Evolutionary conservation across 2,329 filamentous ascomycete genomes (phyloP), one percentile per base, ranked within the genome.

Genomic region (Hypocrella siamensis): DNA sequence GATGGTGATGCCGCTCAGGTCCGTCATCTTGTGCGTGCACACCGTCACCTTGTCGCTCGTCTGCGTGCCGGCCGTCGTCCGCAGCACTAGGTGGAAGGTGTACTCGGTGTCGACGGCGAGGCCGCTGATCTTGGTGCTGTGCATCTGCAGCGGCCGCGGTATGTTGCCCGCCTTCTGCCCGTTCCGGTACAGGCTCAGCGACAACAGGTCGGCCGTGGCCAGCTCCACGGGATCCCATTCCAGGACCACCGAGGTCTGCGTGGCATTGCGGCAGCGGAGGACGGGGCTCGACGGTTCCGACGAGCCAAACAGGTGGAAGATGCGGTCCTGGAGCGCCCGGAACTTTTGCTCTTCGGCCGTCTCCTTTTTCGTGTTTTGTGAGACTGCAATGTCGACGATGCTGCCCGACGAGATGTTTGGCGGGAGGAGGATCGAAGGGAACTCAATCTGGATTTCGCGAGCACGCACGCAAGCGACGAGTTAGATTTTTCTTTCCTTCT

Each of bases 21-120:
- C 86, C 25, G 88, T 96, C 86, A 98, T 94, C 64, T 94, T 93
- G 63, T 98, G 90, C 28, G 90, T 98, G 48, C 79, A 75, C 36
- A 93, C 85, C 4, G 70, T 70, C 32, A 98, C 66, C 52, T 80
- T 83, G 42, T 93, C 82, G 51, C 80, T 90, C 38, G 70, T 70
- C 47, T 76, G 86, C 25, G 82, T 93, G 36, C 90, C 90, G 4
- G 90, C 90, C 34, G 75, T 86, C 6, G 90, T 98, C 47, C 83
- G 74, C 49, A 98, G 64, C 8, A 96, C 79, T 31, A 96, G 67
- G 52, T 96, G 84, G 61, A 98, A 98, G 2, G 74, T 79, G 58
- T 96, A 98, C 58, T 93, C 86, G 26, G 83, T 92, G 54, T 96
- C 86, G 51, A 98, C 79, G n/a, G 86, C 86, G 36, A 98, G 67